Evolutionary conservation across 176 grass and related monocot species (phyloP).

Genomic region (Juncus inflexus): DNA sequence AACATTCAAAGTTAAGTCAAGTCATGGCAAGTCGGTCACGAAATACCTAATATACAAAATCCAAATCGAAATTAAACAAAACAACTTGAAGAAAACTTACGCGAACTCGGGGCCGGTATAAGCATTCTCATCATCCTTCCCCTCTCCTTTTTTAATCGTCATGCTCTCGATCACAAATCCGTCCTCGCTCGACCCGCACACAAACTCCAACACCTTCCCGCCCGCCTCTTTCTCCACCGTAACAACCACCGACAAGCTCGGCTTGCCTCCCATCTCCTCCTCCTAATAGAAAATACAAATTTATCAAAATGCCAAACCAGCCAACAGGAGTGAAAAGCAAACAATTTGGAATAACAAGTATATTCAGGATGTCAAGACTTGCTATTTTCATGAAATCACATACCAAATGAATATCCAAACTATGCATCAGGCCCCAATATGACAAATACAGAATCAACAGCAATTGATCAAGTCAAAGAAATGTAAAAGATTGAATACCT

Average conservation of each 20-base stretch:
- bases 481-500: too few relatives aligned
- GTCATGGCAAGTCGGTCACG: background rate
- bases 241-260: conserved; percentile 61
- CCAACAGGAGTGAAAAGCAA: too few relatives aligned
- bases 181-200: conserved; percentile 72
- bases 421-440: too few relatives aligned
- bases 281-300: too few relatives aligned
- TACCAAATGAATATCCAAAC: too few relatives aligned
- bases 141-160: conserved; percentile 44
- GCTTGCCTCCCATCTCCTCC: conserved; percentile 34
- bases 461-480: too few relatives aligned
- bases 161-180: conserved; percentile 71
- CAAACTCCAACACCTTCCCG: conserved; percentile 61
- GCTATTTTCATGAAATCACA: too few relatives aligned
- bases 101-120: conserved; percentile 69
- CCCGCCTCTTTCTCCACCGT: conserved; percentile 56
- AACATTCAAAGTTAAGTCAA: too few relatives aligned
- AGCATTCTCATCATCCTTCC: conserved; percentile 40
- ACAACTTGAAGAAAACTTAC: conserved; percentile 52
- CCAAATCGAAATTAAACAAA: background rate
- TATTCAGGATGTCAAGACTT: too few relatives aligned
- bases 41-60: background rate
- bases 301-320: too few relatives aligned
- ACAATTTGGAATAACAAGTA: too few relatives aligned
- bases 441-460: too few relatives aligned